Conservation (phyloP, 2,329 filamentous ascomycete genomes). For the Diplodia mutila region DNA sequence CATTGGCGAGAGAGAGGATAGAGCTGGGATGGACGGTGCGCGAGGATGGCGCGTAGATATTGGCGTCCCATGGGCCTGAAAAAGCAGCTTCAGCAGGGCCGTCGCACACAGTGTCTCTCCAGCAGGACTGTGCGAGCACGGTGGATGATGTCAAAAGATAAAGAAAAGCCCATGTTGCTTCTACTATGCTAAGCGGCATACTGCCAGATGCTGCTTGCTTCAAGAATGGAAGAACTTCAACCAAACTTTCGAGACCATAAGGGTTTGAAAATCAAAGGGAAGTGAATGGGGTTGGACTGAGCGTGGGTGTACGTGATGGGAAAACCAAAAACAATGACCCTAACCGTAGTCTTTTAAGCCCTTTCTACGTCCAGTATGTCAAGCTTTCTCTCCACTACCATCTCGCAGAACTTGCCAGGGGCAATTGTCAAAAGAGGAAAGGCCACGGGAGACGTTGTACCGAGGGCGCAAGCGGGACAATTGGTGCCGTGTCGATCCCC, state of each 20-base stretch:
- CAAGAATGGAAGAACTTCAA: neutral
- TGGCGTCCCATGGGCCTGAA: slow-evolving; percentile 60
- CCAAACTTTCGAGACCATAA: neutral
- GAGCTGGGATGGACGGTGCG: slow-evolving; percentile 54
- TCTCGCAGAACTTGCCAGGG: slow-evolving; percentile 3
- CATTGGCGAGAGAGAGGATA: slow-evolving; percentile 45
- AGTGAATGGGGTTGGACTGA: neutral
- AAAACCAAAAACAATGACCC: neutral
- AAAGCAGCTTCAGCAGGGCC: slow-evolving; percentile 57
- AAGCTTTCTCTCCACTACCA: neutral
- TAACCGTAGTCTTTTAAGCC: neutral
- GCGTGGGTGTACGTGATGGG: neutral
- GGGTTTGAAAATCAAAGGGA: neutral
- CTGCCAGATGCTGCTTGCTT: neutral
- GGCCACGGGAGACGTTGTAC: slow-evolving; percentile 5
- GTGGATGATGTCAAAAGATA: slow-evolving; percentile 4
- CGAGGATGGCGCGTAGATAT: slow-evolving; percentile 60
- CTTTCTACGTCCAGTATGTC: neutral
- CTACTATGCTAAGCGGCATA: slow-evolving; percentile 2
- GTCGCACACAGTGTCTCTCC: slow-evolving; percentile 59
- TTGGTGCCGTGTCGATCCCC: slow-evolving; percentile 11
- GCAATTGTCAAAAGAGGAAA: neutral
- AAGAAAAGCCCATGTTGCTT: slow-evolving; percentile 1
- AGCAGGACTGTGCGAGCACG: slow-evolving; percentile 46
- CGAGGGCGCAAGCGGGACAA: neutral